A percentile compares a stretch with the other conserved stretches of the same genome.
Evolutionary conservation across 176 grass and related monocot species (phyloP).

Genomic region (Alopecurus myosuroides): DNA sequence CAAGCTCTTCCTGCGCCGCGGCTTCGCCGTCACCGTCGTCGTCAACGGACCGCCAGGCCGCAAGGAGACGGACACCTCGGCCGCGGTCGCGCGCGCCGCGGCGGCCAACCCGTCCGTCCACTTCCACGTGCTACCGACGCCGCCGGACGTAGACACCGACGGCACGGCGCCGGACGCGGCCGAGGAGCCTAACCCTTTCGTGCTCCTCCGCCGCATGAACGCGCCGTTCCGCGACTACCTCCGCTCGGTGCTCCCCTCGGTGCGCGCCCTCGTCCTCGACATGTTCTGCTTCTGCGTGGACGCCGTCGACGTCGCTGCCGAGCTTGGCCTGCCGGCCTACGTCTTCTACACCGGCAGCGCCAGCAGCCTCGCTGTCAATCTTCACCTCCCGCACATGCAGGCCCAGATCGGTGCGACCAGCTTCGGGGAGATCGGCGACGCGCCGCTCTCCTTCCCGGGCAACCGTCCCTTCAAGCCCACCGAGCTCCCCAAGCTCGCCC

Average conservation of each 20-base stretch:
- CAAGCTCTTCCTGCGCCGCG: constrained; percentile 35
- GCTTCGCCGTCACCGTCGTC: constrained; percentile 24
- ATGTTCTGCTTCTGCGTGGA: constrained; percentile 15
- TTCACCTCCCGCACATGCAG: constrained; percentile 9
- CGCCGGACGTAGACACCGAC: neutral
- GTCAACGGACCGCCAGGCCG: constrained; percentile 16
- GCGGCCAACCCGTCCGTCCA: constrained; percentile 30
- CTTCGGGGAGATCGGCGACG: neutral
- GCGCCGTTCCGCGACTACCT: constrained; percentile 2
- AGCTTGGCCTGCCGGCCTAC: neutral
- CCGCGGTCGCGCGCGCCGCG: constrained; percentile 8
- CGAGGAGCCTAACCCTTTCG: neutral
- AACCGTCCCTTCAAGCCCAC: neutral
- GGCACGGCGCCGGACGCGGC: neutral
- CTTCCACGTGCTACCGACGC: constrained; percentile 45
- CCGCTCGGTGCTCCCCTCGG: neutral
- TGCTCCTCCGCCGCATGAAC: neutral
- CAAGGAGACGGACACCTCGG: neutral
- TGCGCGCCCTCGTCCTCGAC: constrained; percentile 1
- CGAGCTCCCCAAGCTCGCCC: neutral
- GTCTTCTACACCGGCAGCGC: constrained; percentile 1
- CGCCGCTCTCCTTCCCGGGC: neutral
- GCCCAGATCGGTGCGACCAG: neutral
- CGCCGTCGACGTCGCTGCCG: neutral
- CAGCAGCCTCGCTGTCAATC: constrained; percentile 1